These are phyloP conservation scores for Rhodocollybia butyracea DNA, from an alignment of 768 basidiomycete genomes.

Conservation along the genomic window DNA sequence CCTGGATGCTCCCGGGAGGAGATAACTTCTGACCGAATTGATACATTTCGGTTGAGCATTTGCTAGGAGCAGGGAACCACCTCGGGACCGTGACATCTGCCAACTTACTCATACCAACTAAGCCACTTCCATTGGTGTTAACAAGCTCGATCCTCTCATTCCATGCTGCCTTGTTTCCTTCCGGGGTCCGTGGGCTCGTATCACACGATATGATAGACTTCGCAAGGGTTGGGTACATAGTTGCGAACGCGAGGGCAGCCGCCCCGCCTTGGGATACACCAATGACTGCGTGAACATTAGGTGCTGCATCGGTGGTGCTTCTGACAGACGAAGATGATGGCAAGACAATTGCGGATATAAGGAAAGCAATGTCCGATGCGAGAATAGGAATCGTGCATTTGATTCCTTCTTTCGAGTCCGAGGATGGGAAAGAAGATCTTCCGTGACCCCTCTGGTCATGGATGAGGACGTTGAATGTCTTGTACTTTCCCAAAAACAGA, in stretches of 20 bases:
- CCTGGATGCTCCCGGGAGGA: slow-evolving; percentile 27
- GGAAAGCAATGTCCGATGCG: slow-evolving; percentile 39
- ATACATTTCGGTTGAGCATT: slow-evolving; percentile 15
- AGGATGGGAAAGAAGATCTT: slow-evolving; percentile 32
- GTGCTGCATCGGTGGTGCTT: slow-evolving; percentile 15
- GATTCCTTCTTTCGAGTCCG: not conserved
- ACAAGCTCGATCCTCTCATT: slow-evolving; percentile 39
- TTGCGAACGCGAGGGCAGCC: slow-evolving; percentile 43
- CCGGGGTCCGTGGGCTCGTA: slow-evolving; percentile 39
- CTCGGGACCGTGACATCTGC: slow-evolving; percentile 39
- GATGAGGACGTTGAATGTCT: slow-evolving; percentile 42
- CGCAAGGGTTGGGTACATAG: slow-evolving; percentile 31
- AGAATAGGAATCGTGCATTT: slow-evolving; percentile 39
- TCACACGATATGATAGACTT: slow-evolving; percentile 46
- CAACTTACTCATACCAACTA: slow-evolving; percentile 38
- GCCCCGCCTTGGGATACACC: slow-evolving; percentile 57
- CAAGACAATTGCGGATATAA: slow-evolving; percentile 33
- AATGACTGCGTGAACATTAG: slow-evolving; percentile 39
- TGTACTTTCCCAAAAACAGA: slow-evolving; percentile 14
- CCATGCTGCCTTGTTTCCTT: slow-evolving; percentile 49
- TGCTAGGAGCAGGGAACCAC: slow-evolving; percentile 46
- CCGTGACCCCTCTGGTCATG: slow-evolving; percentile 55
- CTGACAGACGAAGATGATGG: slow-evolving; percentile 10
- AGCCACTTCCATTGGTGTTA: slow-evolving; percentile 6
- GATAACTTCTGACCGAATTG: slow-evolving; percentile 10